Base-by-base conservation (phyloP, 1,139 yeast genomes). In the Saccharomyces hybrid region DNA sequence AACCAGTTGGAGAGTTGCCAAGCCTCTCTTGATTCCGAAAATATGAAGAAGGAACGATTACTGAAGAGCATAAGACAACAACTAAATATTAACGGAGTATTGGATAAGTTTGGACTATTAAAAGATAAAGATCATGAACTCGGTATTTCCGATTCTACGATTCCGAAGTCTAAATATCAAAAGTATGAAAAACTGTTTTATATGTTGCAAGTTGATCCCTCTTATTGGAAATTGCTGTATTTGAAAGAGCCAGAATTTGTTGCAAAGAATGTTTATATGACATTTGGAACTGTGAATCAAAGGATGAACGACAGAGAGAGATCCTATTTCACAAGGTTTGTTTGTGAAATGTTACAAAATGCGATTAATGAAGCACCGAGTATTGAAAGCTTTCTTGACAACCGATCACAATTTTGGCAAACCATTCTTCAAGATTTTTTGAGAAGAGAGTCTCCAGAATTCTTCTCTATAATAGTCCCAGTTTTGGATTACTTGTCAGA, bases 171-270 rank as follows among this genome's bases (percentile, higher is more conserved):
- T n/a, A 59, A 55, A 34, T 61, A 57, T 51, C 63, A 65, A 5
- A 52, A 82, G 1, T 88, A 86, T 69, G 97, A 87, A 63, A 85
- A 88, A 7, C 69, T 93, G 54, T 85, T 93, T 63, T 93, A 86
- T 63, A 74, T 91, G 48, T 71, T 95, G 46, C 99, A 95, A 67
- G 88, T 96, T 0, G 89, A 88, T 64, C 90, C 97, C 0, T 70
- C 70, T 0, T 93, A 93, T 66, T 78, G 93, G 65, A 78, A 84
- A 1, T 74, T 84, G 31, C 70, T 89, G 46, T 78, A 83, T 56
- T 50, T 56, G 11, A 58, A 60, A 30, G 63, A 67, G 31, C 65
- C 64, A 13, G 58, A 57, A 2, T 67, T 65, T 56, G 64, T 64
- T 20, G 59, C 60, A 46, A 61, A 61, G 14, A 66, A 64, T 53